Conservation (phyloP, 257 asterid species). For the Solanum pinnatisectum region DNA sequence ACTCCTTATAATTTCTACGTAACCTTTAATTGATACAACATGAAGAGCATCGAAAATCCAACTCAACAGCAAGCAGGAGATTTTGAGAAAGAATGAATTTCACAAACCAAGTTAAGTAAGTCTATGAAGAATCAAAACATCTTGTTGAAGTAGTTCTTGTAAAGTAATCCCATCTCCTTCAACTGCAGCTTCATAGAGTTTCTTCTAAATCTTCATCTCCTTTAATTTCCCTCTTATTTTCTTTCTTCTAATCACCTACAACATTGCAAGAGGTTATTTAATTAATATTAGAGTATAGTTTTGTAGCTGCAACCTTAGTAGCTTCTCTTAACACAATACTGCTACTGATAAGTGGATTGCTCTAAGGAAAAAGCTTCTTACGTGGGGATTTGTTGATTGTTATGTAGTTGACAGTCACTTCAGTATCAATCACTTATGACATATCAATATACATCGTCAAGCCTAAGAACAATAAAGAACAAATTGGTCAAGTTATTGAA, state of each 20-base stretch:
- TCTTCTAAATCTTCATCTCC: conserved; percentile 8
- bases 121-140: conserved; percentile 23
- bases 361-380: not conserved
- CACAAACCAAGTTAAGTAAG: not conserved
- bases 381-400: conserved; percentile 13
- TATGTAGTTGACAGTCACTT: too few species aligned
- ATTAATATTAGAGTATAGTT: not conserved
- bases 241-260: not conserved
- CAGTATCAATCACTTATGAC: too few species aligned
- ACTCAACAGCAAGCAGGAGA: conserved; percentile 12
- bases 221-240: not conserved
- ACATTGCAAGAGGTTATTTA: not conserved
- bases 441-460: too few species aligned
- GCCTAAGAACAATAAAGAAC: too few species aligned
- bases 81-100: conserved; percentile 5
- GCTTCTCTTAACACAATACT: too few species aligned
- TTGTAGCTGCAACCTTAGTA: too few species aligned
- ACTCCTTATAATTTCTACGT: conserved; percentile 2
- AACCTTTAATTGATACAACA: conserved; percentile 15
- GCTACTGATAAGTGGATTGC: too few species aligned
- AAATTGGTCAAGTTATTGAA: too few species aligned
- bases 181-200: conserved; percentile 23
- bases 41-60: conserved; percentile 24
- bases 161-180: conserved; percentile 1
- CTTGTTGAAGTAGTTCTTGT: conserved; percentile 7